A percentile compares a stretch with the other conserved stretches of the same genome.
These are phyloP conservation scores for Boletus huronensis DNA, from an alignment of 768 basidiomycete species.

Conservation along the genomic window DNA sequence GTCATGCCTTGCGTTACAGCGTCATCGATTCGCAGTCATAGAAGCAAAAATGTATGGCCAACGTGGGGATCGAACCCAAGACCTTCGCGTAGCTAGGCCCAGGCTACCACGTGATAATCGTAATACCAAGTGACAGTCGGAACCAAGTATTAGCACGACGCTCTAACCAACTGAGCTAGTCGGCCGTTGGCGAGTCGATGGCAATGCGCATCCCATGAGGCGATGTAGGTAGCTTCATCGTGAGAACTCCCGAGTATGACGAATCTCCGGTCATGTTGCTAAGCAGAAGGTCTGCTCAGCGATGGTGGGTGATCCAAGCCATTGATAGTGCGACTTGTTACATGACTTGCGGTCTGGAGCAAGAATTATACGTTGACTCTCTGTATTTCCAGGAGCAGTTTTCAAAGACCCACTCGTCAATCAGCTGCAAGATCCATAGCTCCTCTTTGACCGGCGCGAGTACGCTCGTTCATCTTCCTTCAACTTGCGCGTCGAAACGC, in stretches of 20 bases:
- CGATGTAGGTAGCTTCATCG: too few species aligned
- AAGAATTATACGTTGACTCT: background rate
- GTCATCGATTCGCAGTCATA: too few species aligned
- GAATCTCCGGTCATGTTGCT: background rate
- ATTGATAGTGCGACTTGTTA: background rate
- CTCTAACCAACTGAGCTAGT: constrained; percentile 94
- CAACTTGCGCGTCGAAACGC: background rate
- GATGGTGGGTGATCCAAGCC: background rate
- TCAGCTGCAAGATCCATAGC: background rate
- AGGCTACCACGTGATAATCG: background rate
- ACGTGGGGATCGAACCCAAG: constrained; percentile 80
- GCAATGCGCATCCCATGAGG: background rate
- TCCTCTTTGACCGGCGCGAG: background rate
- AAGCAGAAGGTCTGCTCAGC: background rate
- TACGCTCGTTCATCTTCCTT: background rate
- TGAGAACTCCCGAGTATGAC: too few species aligned
- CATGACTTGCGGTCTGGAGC: background rate
- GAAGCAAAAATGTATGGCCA: constrained; percentile 47
- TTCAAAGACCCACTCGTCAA: background rate
- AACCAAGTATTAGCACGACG: constrained; percentile 63
- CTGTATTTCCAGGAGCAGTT: background rate
- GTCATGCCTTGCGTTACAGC: too few species aligned
- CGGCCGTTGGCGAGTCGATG: constrained; percentile 44
- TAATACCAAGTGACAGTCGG: background rate
- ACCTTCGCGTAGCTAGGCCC: constrained; percentile 54